A percentile compares a stretch with the other conserved stretches of the same genome.
Evolutionary conservation across 2,329 filamentous ascomycete species (phyloP).

Genomic region (Paecilomyces formosus): DNA sequence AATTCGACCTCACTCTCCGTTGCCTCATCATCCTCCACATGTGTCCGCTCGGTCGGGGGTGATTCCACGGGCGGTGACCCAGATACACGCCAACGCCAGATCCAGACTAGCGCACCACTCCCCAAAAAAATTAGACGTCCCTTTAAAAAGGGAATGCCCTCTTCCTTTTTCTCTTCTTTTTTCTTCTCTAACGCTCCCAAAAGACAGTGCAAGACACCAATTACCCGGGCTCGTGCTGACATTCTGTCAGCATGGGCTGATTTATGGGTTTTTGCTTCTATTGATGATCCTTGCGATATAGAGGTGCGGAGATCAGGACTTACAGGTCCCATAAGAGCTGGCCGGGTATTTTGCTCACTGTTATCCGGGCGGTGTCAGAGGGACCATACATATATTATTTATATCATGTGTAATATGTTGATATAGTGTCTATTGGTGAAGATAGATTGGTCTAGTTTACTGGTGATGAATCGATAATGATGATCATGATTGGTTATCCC

Average conservation of each 20-base stretch:
- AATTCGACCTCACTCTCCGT: not conserved
- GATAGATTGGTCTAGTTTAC: too few species aligned
- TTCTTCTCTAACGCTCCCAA: conserved; percentile 59
- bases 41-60: not conserved
- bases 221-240: conserved; percentile 48
- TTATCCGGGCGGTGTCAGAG: conserved; percentile 83
- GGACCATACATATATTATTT: conserved; percentile 55
- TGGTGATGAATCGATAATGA: not conserved
- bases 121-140: conserved; percentile 14
- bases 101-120: conserved; percentile 18
- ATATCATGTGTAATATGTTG: not conserved
- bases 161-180: conserved; percentile 26
- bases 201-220: conserved; percentile 81
- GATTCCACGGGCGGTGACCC: not conserved
- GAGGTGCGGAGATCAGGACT: conserved; percentile 51
- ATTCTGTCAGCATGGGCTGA: conserved; percentile 57
- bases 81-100: conserved; percentile 6
- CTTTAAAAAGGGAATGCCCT: conserved; percentile 3
- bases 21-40: conserved; percentile 1
- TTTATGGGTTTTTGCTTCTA: conserved; percentile 43
- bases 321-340: conserved; percentile 64
- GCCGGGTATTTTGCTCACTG: conserved; percentile 54
- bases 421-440: too few species aligned
- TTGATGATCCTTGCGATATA: conserved; percentile 60
- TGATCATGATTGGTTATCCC: not conserved